Base-by-base conservation (phyloP, 306 rosid species). In the Trichosanthes cucumerina region DNA sequence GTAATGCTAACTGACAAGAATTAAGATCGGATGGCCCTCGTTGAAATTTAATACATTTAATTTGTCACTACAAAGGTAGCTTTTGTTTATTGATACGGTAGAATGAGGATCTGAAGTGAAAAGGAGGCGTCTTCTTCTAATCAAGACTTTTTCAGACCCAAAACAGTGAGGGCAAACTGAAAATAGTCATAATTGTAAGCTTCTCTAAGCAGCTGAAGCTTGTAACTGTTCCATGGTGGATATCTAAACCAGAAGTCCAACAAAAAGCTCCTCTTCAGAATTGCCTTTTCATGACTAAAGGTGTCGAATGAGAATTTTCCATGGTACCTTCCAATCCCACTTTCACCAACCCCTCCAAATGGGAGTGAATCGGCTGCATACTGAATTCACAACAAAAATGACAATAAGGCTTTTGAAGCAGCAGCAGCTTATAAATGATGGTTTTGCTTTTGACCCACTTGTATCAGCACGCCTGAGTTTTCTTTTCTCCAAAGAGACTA, bases 301-400 rank as follows among this genome's bases (percentile, higher is more conserved):
- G 79, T 7, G 58, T 92, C 97, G 83, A 92, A 92, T 0, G 97
- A 92, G 85, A 85, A 90, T 82, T 90, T 92, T 0, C 97, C 96
- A 34, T 92, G 97, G 71, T 90, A 92, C 54, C 56, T 86, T 4
- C 96, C 97, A 53, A 84, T 82, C 71, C 97, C 97, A 80, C 92
- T 84, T 77, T 83, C 93, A 9, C 97, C 97, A 26, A 90, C 81
- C 77, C 97, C 97, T 85, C 97, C 97, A 78, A 92, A 92, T 52
- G 97, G 97, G 5, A 92, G 76, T 23, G 90, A 76, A 68, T 92
- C 96, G 11, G 78, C 92, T 39, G 47, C 41, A 81, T 89, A 90
- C 97, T 92, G 47, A 82, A 80, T 77, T 56, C 2, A 68, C 53
- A 68, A 68, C 44, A 52, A 56, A 21, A 59, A 6, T 3, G 4